Percentiles rank a stretch among this genome's conserved stretches.
Conservation (phyloP, 1,139 yeast genomes). For the Candida smagusa region DNA sequence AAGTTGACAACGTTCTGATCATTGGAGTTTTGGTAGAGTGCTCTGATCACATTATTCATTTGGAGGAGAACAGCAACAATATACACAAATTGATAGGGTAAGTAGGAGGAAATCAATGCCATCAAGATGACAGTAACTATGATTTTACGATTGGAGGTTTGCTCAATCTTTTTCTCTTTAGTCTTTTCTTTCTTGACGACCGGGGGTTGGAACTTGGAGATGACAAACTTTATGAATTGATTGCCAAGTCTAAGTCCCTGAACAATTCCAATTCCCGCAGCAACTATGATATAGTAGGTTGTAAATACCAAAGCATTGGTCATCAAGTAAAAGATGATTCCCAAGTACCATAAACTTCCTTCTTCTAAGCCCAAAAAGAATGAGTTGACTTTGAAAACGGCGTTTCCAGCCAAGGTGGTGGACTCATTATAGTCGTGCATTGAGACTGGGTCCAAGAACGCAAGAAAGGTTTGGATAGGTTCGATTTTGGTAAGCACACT, state of each 20-base stretch:
- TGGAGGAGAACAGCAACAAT: conserved; percentile 57
- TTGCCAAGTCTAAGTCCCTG: conserved; percentile 1
- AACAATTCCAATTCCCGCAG: conserved; percentile 9
- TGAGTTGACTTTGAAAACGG: conserved; percentile 26
- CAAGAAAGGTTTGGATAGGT: conserved; percentile 20
- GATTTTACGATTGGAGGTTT: conserved; percentile 2
- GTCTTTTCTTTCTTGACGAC: not conserved
- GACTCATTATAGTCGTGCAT: conserved; percentile 36
- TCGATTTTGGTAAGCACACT: conserved; percentile 34
- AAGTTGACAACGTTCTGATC: conserved; percentile 37
- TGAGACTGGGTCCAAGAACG: conserved; percentile 57
- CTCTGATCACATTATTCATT: conserved; percentile 39
- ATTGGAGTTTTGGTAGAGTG: conserved; percentile 10
- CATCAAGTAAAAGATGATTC: conserved; percentile 53
- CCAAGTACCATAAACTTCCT: conserved; percentile 51
- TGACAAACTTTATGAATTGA: conserved; percentile 1
- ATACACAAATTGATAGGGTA: conserved; percentile 80
- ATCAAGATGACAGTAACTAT: conserved; percentile 36
- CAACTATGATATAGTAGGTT: conserved; percentile 11
- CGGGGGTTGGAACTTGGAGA: not conserved
- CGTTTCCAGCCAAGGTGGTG: conserved; percentile 20
- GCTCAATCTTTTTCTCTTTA: not conserved
- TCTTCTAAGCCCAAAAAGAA: conserved; percentile 71
- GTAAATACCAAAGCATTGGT: conserved; percentile 28
- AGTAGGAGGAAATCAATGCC: conserved; percentile 48